phyloP scores from a whole-genome alignment of 2,329 filamentous ascomycete genomes.

The Fusarium nelsonii region DNA sequence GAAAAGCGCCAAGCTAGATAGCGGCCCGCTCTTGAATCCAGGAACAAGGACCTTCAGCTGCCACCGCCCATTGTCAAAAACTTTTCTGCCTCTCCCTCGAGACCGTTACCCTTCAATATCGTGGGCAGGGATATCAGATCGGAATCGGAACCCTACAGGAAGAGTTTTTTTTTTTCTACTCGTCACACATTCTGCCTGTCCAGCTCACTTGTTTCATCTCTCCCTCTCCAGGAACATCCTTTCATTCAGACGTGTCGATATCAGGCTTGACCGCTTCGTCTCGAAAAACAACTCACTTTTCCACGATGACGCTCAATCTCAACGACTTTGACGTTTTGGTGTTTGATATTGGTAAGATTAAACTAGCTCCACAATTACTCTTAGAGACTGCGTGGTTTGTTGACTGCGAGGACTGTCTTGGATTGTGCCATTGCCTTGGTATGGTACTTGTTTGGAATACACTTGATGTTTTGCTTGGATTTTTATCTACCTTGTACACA shows the following conservation, averaged over 20 bases:
- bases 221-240: not conserved
- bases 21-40: slow-evolving; percentile 44
- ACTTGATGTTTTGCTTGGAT: slow-evolving; percentile 7
- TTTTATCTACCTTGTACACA: slow-evolving; percentile 10
- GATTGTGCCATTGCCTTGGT: slow-evolving; percentile 1
- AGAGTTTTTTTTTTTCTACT: not conserved
- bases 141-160: slow-evolving; percentile 16
- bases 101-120: slow-evolving; percentile 16
- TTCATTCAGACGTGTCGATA: slow-evolving; percentile 29
- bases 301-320: slow-evolving; percentile 45
- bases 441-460: slow-evolving; percentile 19
- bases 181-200: slow-evolving; percentile 7
- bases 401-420: slow-evolving; percentile 7
- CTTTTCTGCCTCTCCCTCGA: slow-evolving; percentile 14
- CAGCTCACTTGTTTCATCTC: slow-evolving; percentile 11
- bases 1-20: slow-evolving; percentile 34
- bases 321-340: slow-evolving; percentile 51
- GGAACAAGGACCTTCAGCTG: slow-evolving; percentile 44
- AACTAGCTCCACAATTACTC: slow-evolving; percentile 17
- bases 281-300: slow-evolving; percentile 20
- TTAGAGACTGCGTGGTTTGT: slow-evolving; percentile 9
- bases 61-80: slow-evolving; percentile 21
- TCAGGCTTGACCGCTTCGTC: slow-evolving; percentile 38
- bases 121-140: slow-evolving; percentile 30
- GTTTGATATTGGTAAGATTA: slow-evolving; percentile 55